Base-by-base conservation (phyloP, 805 yeast genomes). In the Candida maltosa region DNA sequence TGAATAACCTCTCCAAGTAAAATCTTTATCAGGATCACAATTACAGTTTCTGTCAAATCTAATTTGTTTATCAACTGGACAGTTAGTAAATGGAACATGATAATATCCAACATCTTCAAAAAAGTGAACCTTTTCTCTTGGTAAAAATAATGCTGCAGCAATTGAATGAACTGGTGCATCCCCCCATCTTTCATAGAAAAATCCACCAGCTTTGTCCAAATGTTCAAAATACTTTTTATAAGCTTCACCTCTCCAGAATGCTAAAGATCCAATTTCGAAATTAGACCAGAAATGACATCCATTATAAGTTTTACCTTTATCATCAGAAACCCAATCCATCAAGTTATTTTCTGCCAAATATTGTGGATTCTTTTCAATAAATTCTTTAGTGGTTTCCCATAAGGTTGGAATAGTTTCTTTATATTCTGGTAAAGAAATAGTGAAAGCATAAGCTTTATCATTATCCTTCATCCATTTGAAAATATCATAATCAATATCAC, bases 261-360 rank as follows among this genome's bases (percentile, higher is more conserved):
- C 70, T 57, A 85, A 69, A 35, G 77, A 73, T 3, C 81, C 91
- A 52, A 86, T 71, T 63, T 86, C 95, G 46, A 86, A 86, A 62
- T 86, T 86, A 16, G 93, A 82, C 95, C 95, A 85, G 72, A 80
- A 85, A 58, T 85, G 94, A 58, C 95, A 85, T 34, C 84, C 73
- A 56, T 85, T 85, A 60, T 84, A 85, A 10, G 82, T 63, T 93
- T 67, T 95, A 39, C 91, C 91, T 30, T 64, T 60, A 58, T 83
- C 67, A 79, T 80, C 78, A 38, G 83, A 73, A 40, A 85, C 62
- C 64, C 82, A 85, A 36, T 75, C 80, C 69, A 80, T 52, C 67
- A 81, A 61, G 60, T 79, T 83, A 52, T 86, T 71, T 16, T 75
- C 65, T 37, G 76, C 76, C 20, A 83, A 41, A 49, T 65, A 74